phyloP scores from a whole-genome alignment of 2,329 filamentous ascomycete species.

The Colletotrichum sp. region DNA sequence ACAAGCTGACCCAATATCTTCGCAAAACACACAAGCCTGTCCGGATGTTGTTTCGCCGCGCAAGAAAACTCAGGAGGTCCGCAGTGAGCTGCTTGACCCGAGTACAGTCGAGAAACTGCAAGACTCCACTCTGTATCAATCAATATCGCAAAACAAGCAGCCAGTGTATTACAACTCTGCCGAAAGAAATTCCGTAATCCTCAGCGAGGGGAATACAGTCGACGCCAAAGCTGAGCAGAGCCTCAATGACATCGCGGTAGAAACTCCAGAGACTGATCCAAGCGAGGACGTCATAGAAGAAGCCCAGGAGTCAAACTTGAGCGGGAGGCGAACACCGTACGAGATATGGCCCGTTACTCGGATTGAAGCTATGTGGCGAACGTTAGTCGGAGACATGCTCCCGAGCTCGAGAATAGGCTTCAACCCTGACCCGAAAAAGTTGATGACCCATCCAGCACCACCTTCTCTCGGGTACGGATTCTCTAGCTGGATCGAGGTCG shows the following conservation, averaged over 20 bases:
- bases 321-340: background rate
- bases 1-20: fast-evolving
- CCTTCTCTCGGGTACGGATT: background rate
- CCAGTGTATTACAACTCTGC: background rate
- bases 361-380: background rate
- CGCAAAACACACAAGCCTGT: too few relatives aligned
- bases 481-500: background rate
- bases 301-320: background rate
- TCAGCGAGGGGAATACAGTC: fast-evolving
- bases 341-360: background rate
- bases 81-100: too few relatives aligned
- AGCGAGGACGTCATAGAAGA: too few relatives aligned
- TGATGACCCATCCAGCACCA: background rate
- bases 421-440: fast-evolving
- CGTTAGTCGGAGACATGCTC: background rate
- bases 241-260: background rate
- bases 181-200: fast-evolving
- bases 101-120: too few relatives aligned
- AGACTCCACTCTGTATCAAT: too few relatives aligned
- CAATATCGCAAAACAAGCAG: background rate
- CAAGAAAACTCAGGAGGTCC: too few relatives aligned
- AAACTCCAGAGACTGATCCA: too few relatives aligned
- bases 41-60: too few relatives aligned
- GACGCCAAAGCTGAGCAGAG: background rate
- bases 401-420: background rate